These are phyloP conservation scores for Phytophthora foliorum DNA, from an alignment of 352 stramenopile genomes.

Conservation along the genomic window DNA sequence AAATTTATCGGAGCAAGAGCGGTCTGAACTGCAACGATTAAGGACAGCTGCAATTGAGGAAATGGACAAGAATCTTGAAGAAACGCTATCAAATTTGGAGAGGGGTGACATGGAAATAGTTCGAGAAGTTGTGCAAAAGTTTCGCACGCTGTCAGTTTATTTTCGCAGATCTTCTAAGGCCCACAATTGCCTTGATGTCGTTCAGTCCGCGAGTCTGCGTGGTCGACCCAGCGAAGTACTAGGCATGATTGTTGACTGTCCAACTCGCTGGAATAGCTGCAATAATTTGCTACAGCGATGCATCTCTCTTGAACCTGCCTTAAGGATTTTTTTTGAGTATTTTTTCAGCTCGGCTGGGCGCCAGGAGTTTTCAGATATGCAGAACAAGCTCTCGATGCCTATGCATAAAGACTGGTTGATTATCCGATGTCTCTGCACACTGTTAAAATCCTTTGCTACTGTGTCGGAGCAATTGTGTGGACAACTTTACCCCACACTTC, in stretches of 20 bases:
- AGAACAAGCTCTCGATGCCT: neutral
- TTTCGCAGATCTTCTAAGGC: slow-evolving; percentile 14
- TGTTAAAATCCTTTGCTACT: neutral
- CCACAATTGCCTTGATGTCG: slow-evolving; percentile 1
- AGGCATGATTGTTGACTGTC: slow-evolving; percentile 4
- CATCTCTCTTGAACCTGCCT: neutral
- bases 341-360: neutral
- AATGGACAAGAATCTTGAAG: slow-evolving; percentile 17
- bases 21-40: slow-evolving; percentile 1
- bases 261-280: slow-evolving; percentile 14
- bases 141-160: slow-evolving; percentile 12
- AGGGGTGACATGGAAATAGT: slow-evolving; percentile 14
- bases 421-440: neutral
- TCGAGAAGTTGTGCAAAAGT: too few species aligned
- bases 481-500: too few species aligned
- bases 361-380: neutral
- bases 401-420: neutral
- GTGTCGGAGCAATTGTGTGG: neutral
- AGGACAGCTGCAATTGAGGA: neutral
- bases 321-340: neutral
- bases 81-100: slow-evolving; percentile 1
- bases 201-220: neutral
- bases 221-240: too few species aligned
- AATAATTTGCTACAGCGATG: slow-evolving; percentile 4
- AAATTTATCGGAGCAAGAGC: slow-evolving; percentile 4